Base-by-base conservation (phyloP, 495 filamentous ascomycete species). In the Tuber borchii region DNA sequence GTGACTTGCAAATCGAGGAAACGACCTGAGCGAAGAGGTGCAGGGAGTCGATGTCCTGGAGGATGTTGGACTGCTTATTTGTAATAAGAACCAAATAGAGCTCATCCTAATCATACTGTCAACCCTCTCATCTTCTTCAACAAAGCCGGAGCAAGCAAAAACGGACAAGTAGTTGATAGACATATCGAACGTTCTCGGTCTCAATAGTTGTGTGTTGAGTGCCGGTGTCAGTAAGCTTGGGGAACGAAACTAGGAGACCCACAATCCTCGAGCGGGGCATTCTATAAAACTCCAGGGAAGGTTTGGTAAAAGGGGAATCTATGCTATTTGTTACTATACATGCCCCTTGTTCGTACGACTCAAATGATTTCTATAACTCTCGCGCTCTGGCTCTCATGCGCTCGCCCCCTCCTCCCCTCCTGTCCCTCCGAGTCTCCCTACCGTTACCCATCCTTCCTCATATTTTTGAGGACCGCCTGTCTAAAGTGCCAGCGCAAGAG, bases 1-100 rank as follows among this genome's bases (percentile, higher is more conserved):
- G 85, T 82, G 89, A 97, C 86, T 94, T 97, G 89, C 95, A 99
- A 71, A 96, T 95, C 84, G 92, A 97, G 68, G 91, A 92, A 39
- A 97, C 95, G 3, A 99, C 94, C 87, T 99, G 95, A 72, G 94
- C 95, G 81, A 98, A 99, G 9, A 98, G 88, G 83, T 98, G 95
- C 69, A 99, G 89, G 69, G 95, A 97, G 85, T 98, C 94, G 82
- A 99, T 99, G 83, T 99, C 95, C 86, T 99, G 95, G 44, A 99
- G 89, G 79, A 98, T 99, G 86, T 99, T 99, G 81, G 93, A 97
- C 88, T 98, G 95, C 75, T 93, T 93, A 87, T 98, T 98, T 86
- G 96, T 99, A 85, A 99, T 98, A 77, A 99, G 90, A 73, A 99
- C 94, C 89, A 99, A 97, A 88, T 98, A 99, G 76, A 99, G 90